phyloP scores from a whole-genome alignment of 768 basidiomycete genomes.

The Lentinula aciculospora region DNA sequence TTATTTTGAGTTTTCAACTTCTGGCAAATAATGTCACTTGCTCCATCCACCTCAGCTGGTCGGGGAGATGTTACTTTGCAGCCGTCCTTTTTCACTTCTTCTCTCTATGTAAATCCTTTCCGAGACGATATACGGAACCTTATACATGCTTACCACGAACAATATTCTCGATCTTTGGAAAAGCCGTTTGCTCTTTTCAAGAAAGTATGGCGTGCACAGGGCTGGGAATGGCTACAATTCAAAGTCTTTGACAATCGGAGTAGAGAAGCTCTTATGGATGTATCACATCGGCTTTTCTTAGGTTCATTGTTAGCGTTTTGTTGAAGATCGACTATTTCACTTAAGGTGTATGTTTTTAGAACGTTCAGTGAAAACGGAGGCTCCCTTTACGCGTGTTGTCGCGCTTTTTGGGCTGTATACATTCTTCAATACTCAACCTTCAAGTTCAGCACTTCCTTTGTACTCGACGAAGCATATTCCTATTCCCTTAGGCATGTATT shows the following conservation, averaged over 20 bases:
- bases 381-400: constrained; percentile 49
- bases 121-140: constrained; percentile 60
- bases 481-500: constrained; percentile 50
- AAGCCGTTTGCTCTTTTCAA: constrained; percentile 70
- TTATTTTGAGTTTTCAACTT: background rate
- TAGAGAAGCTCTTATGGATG: constrained; percentile 56
- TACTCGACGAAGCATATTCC: constrained; percentile 48
- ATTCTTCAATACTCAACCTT: constrained; percentile 66
- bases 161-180: constrained; percentile 28
- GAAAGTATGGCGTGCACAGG: constrained; percentile 54
- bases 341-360: constrained; percentile 32
- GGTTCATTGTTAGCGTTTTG: constrained; percentile 36
- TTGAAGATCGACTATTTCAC: background rate
- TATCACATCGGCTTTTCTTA: constrained; percentile 57
- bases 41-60: constrained; percentile 28
- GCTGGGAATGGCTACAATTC: constrained; percentile 77
- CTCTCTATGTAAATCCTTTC: constrained; percentile 59
- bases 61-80: constrained; percentile 65
- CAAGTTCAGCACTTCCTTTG: constrained; percentile 43
- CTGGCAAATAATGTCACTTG: constrained; percentile 41
- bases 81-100: constrained; percentile 75
- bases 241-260: constrained; percentile 64
- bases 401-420: constrained; percentile 69
- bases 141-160: constrained; percentile 45
- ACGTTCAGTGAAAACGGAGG: constrained; percentile 39